A percentile compares a stretch with the other conserved stretches of the same genome.
Evolutionary conservation across 2,329 filamentous ascomycete genomes (phyloP).

Genomic region (Gremmenia infestans): DNA sequence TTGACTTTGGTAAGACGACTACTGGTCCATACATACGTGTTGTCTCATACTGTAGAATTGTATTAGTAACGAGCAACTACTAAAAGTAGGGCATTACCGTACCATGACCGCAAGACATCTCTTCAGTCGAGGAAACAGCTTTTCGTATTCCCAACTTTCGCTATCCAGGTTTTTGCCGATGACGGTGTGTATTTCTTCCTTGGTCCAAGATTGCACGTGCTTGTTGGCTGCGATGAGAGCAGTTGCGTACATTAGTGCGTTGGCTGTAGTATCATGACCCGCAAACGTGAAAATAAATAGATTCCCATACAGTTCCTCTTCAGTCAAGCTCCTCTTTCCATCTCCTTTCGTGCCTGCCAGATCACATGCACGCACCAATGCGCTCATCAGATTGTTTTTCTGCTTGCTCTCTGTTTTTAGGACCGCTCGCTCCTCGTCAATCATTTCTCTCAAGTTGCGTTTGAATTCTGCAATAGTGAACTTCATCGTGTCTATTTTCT

Average conservation of each 20-base stretch:
- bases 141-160: slow-evolving; percentile 33
- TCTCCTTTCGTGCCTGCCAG: slow-evolving; percentile 3
- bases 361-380: slow-evolving; percentile 28
- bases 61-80: not conserved
- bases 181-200: slow-evolving; percentile 19
- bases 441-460: slow-evolving; percentile 15
- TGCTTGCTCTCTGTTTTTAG: slow-evolving; percentile 22
- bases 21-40: not conserved
- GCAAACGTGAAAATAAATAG: slow-evolving; percentile 31
- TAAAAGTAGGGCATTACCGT: not conserved
- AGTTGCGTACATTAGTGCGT: slow-evolving; percentile 25
- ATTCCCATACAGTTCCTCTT: slow-evolving; percentile 31
- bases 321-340: slow-evolving; percentile 29
- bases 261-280: slow-evolving; percentile 31
- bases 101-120: slow-evolving; percentile 38
- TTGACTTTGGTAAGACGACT: not conserved
- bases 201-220: slow-evolving; percentile 18
- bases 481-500: too few species aligned
- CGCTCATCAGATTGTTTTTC: slow-evolving; percentile 31
- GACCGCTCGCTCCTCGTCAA: slow-evolving; percentile 11
- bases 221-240: slow-evolving; percentile 21
- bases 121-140: slow-evolving; percentile 37
- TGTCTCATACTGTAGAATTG: not conserved
- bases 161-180: slow-evolving; percentile 20
- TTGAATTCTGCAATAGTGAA: slow-evolving; percentile 6